These are phyloP conservation scores for Pythium myriotylum DNA, from an alignment of 352 stramenopile genomes.

Conservation along the genomic window DNA sequence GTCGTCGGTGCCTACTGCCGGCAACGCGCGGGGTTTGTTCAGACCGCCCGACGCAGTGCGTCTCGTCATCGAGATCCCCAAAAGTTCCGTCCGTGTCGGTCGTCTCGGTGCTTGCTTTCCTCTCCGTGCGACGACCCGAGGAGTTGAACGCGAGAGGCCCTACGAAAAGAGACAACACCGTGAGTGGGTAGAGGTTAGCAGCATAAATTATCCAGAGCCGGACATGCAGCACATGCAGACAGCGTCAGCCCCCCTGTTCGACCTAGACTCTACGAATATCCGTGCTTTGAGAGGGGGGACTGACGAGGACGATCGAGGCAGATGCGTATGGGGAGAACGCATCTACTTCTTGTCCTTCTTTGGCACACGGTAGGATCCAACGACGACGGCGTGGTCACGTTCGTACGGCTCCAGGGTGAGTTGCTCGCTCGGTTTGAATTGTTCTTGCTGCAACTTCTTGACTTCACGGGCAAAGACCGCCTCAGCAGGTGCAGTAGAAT, in stretches of 20 bases:
- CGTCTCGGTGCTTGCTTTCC: background rate
- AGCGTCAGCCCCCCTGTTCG: background rate
- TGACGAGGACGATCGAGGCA: slow-evolving; percentile 2
- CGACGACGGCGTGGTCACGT: slow-evolving; percentile 98
- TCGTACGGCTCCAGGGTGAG: slow-evolving; percentile 99
- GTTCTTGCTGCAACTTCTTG: slow-evolving; percentile 97
- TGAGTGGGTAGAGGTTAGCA: slow-evolving; percentile 17
- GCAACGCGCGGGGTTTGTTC: slow-evolving; percentile 55
- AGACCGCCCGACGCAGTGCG: slow-evolving; percentile 86
- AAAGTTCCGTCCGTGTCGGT: background rate
- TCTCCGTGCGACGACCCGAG: background rate
- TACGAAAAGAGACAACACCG: slow-evolving; percentile 14
- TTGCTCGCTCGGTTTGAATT: slow-evolving; percentile 99
- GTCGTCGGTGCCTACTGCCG: slow-evolving; percentile 31
- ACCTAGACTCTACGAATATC: slow-evolving; percentile 15
- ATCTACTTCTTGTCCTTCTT: slow-evolving; percentile 44
- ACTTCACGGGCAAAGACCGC: slow-evolving; percentile 98
- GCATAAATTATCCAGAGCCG: slow-evolving; percentile 24
- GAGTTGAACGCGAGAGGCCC: slow-evolving; percentile 11
- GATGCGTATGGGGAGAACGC: slow-evolving; percentile 36
- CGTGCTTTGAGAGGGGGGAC: slow-evolving; percentile 8
- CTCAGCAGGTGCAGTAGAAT: slow-evolving; percentile 97
- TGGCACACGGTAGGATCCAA: slow-evolving; percentile 90
- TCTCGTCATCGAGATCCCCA: slow-evolving; percentile 81
- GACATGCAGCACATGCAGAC: slow-evolving; percentile 11